phyloP scores from a whole-genome alignment of 2,329 filamentous ascomycete species.

The Xylariaceae sp. region DNA sequence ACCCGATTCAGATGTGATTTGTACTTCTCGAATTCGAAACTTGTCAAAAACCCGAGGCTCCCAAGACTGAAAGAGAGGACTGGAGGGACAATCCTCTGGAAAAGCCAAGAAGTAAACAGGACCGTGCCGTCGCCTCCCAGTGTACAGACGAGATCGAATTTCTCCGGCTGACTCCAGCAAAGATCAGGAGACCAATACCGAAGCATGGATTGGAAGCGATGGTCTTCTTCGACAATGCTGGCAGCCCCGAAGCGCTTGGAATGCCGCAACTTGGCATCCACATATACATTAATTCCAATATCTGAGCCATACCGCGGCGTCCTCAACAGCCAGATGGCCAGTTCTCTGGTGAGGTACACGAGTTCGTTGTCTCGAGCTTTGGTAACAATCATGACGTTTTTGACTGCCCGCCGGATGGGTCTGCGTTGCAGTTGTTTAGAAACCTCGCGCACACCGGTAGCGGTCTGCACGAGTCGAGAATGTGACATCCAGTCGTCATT shows the following conservation, averaged over 20 bases:
- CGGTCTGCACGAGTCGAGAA: conserved; percentile 89
- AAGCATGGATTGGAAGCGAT: conserved; percentile 77
- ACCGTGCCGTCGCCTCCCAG: conserved; percentile 85
- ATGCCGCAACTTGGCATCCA: conserved; percentile 88
- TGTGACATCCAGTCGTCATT: conserved; percentile 88
- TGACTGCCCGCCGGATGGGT: conserved; percentile 86
- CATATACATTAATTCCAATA: conserved; percentile 92
- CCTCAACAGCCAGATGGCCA: conserved; percentile 80
- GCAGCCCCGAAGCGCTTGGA: conserved; percentile 83
- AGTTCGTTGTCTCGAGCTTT: conserved; percentile 95
- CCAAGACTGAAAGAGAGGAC: conserved; percentile 81
- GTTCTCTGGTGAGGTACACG: conserved; percentile 81
- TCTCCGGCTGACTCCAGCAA: conserved; percentile 89
- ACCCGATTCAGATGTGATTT: conserved; percentile 80
- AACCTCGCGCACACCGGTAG: conserved; percentile 90
- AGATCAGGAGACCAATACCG: conserved; percentile 95
- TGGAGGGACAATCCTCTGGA: conserved; percentile 81
- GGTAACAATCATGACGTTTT: conserved; percentile 96
- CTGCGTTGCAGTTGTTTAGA: conserved; percentile 90
- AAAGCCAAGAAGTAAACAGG: conserved; percentile 86
- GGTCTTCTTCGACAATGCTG: conserved; percentile 68
- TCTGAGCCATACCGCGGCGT: conserved; percentile 88
- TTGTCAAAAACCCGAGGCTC: conserved; percentile 83
- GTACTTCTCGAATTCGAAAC: conserved; percentile 83
- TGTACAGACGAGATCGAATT: conserved; percentile 89